Evolutionary conservation across 129 eudicot species (phyloP).

Genomic region (Kitagawia praeruptora): DNA sequence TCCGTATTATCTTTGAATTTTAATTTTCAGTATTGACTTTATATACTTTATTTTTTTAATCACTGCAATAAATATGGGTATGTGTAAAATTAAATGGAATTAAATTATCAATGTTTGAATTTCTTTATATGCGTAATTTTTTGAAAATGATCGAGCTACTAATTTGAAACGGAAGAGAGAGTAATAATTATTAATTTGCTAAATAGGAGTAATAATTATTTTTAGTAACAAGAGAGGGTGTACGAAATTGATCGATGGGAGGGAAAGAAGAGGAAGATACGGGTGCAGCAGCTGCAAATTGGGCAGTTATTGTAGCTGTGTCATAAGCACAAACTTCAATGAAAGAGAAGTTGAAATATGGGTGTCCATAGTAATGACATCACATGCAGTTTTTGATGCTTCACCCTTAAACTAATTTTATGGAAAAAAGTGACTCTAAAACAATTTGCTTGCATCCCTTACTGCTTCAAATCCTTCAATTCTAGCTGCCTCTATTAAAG

Average conservation of each 20-base stretch:
- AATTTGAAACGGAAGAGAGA: no score
- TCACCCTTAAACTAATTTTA: not conserved
- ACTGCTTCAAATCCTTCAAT: not conserved
- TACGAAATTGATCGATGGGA: not conserved
- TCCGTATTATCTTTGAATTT: no score
- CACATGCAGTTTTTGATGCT: slow-evolving; percentile 7
- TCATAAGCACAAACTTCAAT: not conserved
- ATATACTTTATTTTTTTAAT: no score
- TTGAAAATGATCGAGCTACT: no score
- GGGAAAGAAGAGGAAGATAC: not conserved
- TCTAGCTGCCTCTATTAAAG: not conserved
- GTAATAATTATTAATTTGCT: no score
- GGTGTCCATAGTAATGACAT: slow-evolving; percentile 10
- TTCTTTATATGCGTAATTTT: no score
- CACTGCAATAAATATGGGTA: no score
- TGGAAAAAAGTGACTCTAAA: not conserved
- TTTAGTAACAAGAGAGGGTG: not conserved
- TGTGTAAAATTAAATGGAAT: no score
- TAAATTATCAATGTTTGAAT: no score
- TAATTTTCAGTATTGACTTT: no score
- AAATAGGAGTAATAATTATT: not conserved
- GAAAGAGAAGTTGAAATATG: not conserved
- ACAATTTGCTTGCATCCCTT: not conserved
- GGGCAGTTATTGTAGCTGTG: not conserved
- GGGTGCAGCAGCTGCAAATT: not conserved